Percentiles rank a stretch among this genome's conserved stretches.
Conservation (phyloP, 495 filamentous ascomycete genomes). For the Schizothecium vesticola region DNA sequence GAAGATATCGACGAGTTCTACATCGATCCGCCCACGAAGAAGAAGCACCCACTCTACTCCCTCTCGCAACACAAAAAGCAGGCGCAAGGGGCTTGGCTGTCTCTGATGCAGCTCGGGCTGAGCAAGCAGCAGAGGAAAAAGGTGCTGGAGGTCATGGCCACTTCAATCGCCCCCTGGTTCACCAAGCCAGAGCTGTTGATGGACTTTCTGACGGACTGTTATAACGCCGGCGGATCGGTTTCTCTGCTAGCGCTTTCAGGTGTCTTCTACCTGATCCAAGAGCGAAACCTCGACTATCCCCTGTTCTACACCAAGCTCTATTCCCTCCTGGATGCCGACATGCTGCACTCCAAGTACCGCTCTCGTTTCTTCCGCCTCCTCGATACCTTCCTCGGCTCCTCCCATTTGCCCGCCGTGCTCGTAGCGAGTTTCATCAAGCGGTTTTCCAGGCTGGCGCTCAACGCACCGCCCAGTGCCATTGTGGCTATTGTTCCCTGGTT, state of each 20-base stretch:
- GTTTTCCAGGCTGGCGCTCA: conserved; percentile 71
- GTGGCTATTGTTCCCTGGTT: conserved; percentile 86
- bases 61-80: conserved; percentile 60
- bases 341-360: conserved; percentile 90
- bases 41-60: conserved; percentile 48
- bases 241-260: conserved; percentile 87
- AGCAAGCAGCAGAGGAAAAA: conserved; percentile 70
- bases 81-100: conserved; percentile 80
- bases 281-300: conserved; percentile 93
- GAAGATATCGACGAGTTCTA: conserved; percentile 66
- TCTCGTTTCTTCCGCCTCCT: conserved; percentile 89
- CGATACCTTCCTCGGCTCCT: conserved; percentile 86
- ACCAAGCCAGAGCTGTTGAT: conserved; percentile 79
- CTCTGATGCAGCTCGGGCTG: conserved; percentile 63
- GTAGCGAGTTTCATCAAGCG: conserved; percentile 96
- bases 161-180: conserved; percentile 82
- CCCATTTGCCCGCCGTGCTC: conserved; percentile 83
- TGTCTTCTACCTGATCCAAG: conserved; percentile 89
- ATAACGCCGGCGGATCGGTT: conserved; percentile 75
- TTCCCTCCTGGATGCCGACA: conserved; percentile 73
- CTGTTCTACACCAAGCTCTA: conserved; percentile 93
- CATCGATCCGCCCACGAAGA: conserved; percentile 45
- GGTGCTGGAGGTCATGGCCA: conserved; percentile 66
- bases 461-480: conserved; percentile 81
- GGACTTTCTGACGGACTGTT: conserved; percentile 94